Conservation (phyloP, 2,329 filamentous ascomycete genomes). For the Pseudogymnoascus sp. region DNA sequence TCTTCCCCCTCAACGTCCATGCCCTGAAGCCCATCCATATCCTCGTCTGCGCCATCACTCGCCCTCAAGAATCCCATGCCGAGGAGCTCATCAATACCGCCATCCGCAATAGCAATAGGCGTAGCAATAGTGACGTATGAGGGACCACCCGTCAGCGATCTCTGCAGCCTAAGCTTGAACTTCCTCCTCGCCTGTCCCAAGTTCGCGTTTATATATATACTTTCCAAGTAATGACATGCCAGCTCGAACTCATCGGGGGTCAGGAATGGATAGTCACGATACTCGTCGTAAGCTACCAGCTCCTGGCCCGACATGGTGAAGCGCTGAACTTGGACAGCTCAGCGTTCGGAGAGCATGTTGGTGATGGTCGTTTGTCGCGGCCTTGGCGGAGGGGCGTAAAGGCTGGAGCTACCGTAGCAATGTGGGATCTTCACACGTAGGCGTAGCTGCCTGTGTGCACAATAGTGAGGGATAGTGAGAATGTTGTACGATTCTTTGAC, state of each 20-base stretch:
- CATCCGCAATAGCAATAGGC: slow-evolving; percentile 22
- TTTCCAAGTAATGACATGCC: slow-evolving; percentile 57
- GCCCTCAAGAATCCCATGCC: slow-evolving; percentile 21
- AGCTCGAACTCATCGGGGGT: slow-evolving; percentile 56
- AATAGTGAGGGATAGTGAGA: not conserved
- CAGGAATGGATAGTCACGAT: slow-evolving; percentile 52
- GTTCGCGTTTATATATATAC: slow-evolving; percentile 50
- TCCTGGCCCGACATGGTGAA: slow-evolving; percentile 6
- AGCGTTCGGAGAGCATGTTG: not conserved
- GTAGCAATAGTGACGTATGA: slow-evolving; percentile 28
- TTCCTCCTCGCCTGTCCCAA: slow-evolving; percentile 47
- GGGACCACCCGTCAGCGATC: slow-evolving; percentile 23
- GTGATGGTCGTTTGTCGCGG: not conserved
- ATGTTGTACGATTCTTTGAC: not conserved
- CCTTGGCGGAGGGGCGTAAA: not conserved
- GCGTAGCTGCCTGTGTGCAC: not conserved
- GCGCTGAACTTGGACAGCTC: slow-evolving; percentile 1
- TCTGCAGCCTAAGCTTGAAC: slow-evolving; percentile 49
- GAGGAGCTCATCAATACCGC: slow-evolving; percentile 24
- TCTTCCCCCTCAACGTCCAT: slow-evolving; percentile 25
- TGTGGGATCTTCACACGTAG: not conserved
- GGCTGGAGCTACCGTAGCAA: not conserved
- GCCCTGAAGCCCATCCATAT: slow-evolving; percentile 15
- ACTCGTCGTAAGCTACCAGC: slow-evolving; percentile 21
- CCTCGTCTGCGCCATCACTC: slow-evolving; percentile 10